Base-by-base conservation (phyloP, 176 grass and related monocot genomes). In the sorghum (Sorghum bicolor) region DNA sequence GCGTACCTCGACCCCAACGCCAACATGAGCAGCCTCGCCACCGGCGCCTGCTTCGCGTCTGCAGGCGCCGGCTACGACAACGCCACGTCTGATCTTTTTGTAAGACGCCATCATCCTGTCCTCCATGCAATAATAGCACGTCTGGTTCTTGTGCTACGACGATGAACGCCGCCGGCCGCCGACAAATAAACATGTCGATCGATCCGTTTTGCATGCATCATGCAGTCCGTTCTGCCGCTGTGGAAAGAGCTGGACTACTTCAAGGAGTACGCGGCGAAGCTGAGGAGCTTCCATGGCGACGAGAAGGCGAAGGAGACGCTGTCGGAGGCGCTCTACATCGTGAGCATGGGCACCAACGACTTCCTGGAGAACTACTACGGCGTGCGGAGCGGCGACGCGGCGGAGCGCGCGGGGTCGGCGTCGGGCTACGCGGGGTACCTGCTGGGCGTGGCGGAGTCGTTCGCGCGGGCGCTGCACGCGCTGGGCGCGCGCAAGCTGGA, bases 341-440 rank as follows among this genome's bases (percentile, higher is more conserved):
- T 97, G 7, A 94, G 94, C 86, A 80, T 94, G 52, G 94, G 94
- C 64, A 92, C 90, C 60, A 94, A 97, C 62, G 94, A 97, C 83
- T 92, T 92, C 86, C 76, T 90, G 0, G 85, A 90, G 72, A 95
- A 95, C 83, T 96, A 94, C 75, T 82, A 83, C 70, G 41, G 0
- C 25, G 8, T 30, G 41, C 14, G 7, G 26, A 19, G 41, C 7
- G 70, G 70, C 7, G 2, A 30, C 25, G 41, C 70, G 41, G 70
- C 70, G 7, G 6, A 0, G 25, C 2, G 0, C 41, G 25, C 70
- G 28, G 5, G 5, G 72, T 28, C 85, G 20, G 61, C 86, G 29
- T 6, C 38, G 1, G 85, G 82, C 64, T 92, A 66, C 70, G 66
- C 74, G 25, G 88, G 92, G 36, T 92, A 89, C 81, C 82, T 95